Evolutionary conservation across 1,284 basidiomycete genomes (phyloP).

Genomic region (Fomes fomentarius): DNA sequence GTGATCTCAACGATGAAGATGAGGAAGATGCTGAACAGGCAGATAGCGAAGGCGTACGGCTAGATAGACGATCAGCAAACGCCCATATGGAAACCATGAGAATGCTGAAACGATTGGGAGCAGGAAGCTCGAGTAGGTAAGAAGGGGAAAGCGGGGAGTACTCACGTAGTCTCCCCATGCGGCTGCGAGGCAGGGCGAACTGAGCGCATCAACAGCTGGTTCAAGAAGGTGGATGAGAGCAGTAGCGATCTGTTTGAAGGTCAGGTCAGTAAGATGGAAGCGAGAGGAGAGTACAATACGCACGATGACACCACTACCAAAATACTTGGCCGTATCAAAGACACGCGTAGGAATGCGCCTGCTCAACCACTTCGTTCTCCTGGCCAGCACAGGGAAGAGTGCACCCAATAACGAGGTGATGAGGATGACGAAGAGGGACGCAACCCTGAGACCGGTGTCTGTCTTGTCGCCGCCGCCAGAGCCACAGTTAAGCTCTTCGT

Average conservation of each 20-base stretch:
- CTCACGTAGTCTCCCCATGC: constrained; percentile 79
- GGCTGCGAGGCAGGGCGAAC: constrained; percentile 71
- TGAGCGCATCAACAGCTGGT: constrained; percentile 75
- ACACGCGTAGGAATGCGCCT: constrained; percentile 57
- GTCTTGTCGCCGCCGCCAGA: constrained; percentile 22
- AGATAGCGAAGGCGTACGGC: constrained; percentile 82
- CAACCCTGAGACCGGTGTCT: constrained; percentile 65
- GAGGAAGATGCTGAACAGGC: constrained; percentile 77
- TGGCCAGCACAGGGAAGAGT: constrained; percentile 82
- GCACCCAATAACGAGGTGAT: constrained; percentile 71
- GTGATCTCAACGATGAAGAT: constrained; percentile 88
- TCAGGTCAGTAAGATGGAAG: not conserved
- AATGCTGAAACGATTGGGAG: too few relatives aligned
- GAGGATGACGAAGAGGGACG: constrained; percentile 88
- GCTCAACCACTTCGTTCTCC: constrained; percentile 55
- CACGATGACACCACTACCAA: constrained; percentile 92
- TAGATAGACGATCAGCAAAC: too few relatives aligned
- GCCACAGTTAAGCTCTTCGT: constrained; percentile 16
- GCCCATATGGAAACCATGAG: too few relatives aligned
- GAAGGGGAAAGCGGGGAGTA: constrained; percentile 22
- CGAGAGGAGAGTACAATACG: constrained; percentile 34
- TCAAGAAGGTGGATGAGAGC: constrained; percentile 87
- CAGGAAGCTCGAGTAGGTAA: too few relatives aligned
- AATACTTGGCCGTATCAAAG: constrained; percentile 93
- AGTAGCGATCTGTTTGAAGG: constrained; percentile 95